Base-by-base conservation (phyloP, 2,329 filamentous ascomycete genomes). In the Alternaria sp. region DNA sequence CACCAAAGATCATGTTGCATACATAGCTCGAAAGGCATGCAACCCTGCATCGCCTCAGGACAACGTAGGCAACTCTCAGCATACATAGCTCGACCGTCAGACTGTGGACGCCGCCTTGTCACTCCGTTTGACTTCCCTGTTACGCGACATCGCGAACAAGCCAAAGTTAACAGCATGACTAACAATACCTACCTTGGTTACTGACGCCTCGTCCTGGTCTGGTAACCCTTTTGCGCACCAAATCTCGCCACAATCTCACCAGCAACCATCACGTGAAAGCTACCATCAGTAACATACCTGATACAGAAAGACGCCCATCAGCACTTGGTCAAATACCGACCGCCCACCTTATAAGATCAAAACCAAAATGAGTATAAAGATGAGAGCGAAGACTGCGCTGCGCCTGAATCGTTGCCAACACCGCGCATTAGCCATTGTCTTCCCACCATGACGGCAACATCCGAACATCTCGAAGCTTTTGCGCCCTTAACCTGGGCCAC, bases 401-500 rank as follows among this genome's bases (percentile, higher is more conserved):
- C 26, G 20, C n/a, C 20, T 30, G 30, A 8, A 16, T 32, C 46
- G 7, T 16, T 48, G 12, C 18, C 28, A 22, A 48, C 24, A 12
- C 32, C 30, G 26, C 34, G 34, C 47, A 51, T 11, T 26, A n/a
- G 5, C 53, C n/a, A 5, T 24, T 36, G n/a, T 42, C 30, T 32
- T 32, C 20, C n/a, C 47, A 53, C 56, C 18, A 68, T 64, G 64
- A 39, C 59, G 16, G 44, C 51, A 49, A 53, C 43, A 22, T 48
- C 65, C 20, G 55, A 63, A 34, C 42, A 61, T 22, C 56, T 67
- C 51, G 62, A 73, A 51, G 57, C 54, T 32, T 73, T 73, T 56
- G 66, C 64, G 22, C 53, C 66, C 9, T 16, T 73, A 22, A 46
- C 54, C 54, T 74, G 72, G 70, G 71, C 69, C 26, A 56, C 56